A percentile compares a stretch with the other conserved stretches of the same genome.
These are phyloP conservation scores for Mycena alexandri DNA, from an alignment of 768 basidiomycete genomes.

Conservation along the genomic window DNA sequence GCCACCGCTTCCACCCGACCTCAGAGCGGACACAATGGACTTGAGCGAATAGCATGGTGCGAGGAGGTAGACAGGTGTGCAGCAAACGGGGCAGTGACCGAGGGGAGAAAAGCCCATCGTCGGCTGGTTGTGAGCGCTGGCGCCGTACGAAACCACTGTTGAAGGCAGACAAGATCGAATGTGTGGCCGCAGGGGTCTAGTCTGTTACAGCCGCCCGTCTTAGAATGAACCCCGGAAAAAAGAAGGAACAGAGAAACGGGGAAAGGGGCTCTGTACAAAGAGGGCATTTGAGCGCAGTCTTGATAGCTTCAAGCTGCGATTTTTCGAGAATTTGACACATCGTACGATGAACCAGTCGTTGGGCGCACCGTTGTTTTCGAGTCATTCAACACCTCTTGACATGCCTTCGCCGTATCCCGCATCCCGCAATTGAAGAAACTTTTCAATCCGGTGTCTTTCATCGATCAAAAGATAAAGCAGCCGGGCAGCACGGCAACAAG, in stretches of 20 bases:
- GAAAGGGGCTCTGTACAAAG: no score
- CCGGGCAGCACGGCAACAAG: background rate
- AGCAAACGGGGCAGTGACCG: background rate
- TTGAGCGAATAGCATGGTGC: background rate
- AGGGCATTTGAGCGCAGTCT: constrained; percentile 3
- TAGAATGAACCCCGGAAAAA: no score
- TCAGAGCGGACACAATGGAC: background rate
- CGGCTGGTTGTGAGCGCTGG: no score
- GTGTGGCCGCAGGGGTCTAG: background rate
- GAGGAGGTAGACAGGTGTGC: no score
- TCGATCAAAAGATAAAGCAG: background rate
- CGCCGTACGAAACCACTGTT: constrained; percentile 15
- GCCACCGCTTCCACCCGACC: no score
- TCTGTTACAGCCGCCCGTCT: no score
- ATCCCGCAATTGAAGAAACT: background rate
- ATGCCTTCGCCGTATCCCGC: background rate
- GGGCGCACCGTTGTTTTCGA: background rate
- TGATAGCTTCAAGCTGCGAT: constrained; percentile 6
- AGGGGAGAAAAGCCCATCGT: background rate
- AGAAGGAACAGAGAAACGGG: no score
- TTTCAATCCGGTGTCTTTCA: constrained; percentile 5
- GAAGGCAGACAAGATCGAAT: constrained; percentile 15
- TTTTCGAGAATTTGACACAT: background rate
- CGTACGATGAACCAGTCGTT: no score
- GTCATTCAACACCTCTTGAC: background rate